phyloP scores from a whole-genome alignment of 495 filamentous ascomycete species.

The Aspergillus avenaceus region DNA sequence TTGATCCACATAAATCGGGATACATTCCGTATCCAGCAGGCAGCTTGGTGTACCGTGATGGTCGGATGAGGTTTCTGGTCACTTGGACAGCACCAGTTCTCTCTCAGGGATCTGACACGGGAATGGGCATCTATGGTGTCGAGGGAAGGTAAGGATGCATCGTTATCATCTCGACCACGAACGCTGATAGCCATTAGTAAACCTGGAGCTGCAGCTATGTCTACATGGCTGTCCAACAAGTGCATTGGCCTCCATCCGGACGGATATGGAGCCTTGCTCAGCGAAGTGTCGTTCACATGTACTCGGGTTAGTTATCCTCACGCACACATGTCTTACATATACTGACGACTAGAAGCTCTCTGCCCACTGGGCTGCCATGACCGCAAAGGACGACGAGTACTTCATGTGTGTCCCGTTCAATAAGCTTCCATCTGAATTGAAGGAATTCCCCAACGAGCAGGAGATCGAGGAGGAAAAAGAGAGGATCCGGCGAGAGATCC shows the following conservation, averaged over 20 bases:
- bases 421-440: conserved; percentile 32
- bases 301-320: conserved; percentile 22
- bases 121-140: conserved; percentile 43
- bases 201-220: conserved; percentile 40
- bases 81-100: conserved; percentile 46
- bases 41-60: conserved; percentile 41
- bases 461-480: conserved; percentile 32
- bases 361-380: conserved; percentile 39
- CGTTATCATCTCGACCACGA: background rate
- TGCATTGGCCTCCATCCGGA: conserved; percentile 30
- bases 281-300: conserved; percentile 34
- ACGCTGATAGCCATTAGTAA: conserved; percentile 24
- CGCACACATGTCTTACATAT: background rate
- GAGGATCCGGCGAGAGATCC: conserved; percentile 33
- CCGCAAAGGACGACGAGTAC: conserved; percentile 9
- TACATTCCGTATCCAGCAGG: conserved; percentile 49
- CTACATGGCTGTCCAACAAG: conserved; percentile 37
- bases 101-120: conserved; percentile 22
- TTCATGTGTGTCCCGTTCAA: conserved; percentile 44
- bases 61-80: conserved; percentile 38
- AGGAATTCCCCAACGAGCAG: conserved; percentile 1
- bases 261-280: conserved; percentile 37
- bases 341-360: conserved; percentile 26
- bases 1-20: conserved; percentile 47
- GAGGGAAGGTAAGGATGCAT: conserved; percentile 26